Conservation (phyloP, 306 rosid genomes). For the Dalbergia cultrata region DNA sequence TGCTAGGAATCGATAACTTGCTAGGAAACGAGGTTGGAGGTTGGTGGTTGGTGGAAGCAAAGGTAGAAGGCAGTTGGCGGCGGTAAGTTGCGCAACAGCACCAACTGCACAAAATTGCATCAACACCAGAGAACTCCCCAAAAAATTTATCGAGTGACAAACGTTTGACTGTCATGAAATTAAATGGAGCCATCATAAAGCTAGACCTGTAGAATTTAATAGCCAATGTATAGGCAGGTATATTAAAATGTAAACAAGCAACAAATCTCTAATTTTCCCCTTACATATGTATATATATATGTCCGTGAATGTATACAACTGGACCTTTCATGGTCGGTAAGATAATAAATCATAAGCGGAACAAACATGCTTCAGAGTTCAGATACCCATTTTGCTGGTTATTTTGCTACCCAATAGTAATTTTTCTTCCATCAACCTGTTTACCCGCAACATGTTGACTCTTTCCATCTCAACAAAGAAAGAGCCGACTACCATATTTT, state of each 20-base stretch:
- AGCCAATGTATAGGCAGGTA: neutral
- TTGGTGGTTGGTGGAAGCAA: too few relatives aligned
- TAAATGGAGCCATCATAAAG: neutral
- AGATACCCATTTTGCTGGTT: conserved; percentile 31
- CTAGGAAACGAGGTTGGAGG: too few relatives aligned
- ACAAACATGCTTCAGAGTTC: neutral
- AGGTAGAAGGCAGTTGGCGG: too few relatives aligned
- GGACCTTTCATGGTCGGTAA: neutral
- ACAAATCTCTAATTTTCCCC: neutral
- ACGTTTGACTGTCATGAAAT: neutral
- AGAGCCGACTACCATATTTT: neutral
- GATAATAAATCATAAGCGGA: neutral
- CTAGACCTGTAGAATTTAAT: neutral
- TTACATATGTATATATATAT: neutral
- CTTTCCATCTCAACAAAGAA: conserved; percentile 23
- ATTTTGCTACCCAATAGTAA: conserved; percentile 5
- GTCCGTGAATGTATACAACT: conserved; percentile 21
- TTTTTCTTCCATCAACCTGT: conserved; percentile 34
- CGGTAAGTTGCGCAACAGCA: too few relatives aligned
- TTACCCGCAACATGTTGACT: conserved; percentile 18
- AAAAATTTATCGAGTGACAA: too few relatives aligned
- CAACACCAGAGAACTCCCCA: too few relatives aligned
- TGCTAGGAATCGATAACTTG: too few relatives aligned
- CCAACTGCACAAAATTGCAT: too few relatives aligned
- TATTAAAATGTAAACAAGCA: neutral